Percentiles rank a stretch among this genome's conserved stretches.
phyloP scores from a whole-genome alignment of 2,329 filamentous ascomycete genomes.

The Beauveria varroae region DNA sequence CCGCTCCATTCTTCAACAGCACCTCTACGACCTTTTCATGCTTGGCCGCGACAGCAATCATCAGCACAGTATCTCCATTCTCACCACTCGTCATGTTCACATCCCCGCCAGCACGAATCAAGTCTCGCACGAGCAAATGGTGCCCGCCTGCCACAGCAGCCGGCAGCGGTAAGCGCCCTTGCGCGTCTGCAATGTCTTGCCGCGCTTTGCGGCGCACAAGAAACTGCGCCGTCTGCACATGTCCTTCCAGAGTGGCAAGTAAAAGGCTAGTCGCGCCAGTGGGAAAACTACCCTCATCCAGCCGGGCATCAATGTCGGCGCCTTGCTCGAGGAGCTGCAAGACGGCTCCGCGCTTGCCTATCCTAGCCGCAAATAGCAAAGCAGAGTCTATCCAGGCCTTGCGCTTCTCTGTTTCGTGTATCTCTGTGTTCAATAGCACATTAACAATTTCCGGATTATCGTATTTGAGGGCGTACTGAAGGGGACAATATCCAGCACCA shows the following conservation, averaged over 20 bases:
- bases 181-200: not conserved
- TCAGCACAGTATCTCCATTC: not conserved
- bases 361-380: not conserved
- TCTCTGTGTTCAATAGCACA: not conserved
- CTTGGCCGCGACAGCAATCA: not conserved
- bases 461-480: not conserved
- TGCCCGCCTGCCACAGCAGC: not conserved
- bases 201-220: not conserved
- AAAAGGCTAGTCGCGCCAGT: not conserved
- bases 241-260: not conserved
- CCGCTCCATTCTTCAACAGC: not conserved
- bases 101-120: slow-evolving; percentile 1
- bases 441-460: not conserved
- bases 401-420: not conserved
- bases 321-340: slow-evolving; percentile 5
- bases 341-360: not conserved
- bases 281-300: not conserved
- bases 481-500: not conserved
- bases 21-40: slow-evolving; percentile 8
- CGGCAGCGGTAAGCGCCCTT: not conserved
- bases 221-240: slow-evolving; percentile 7
- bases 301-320: not conserved
- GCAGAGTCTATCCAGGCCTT: not conserved
- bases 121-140: slow-evolving; percentile 3
- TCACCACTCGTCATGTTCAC: not conserved